Evolutionary conservation across 306 rosid genomes (phyloP), one percentile per base, ranked within the genome.

Genomic region (Quercus rubra): DNA sequence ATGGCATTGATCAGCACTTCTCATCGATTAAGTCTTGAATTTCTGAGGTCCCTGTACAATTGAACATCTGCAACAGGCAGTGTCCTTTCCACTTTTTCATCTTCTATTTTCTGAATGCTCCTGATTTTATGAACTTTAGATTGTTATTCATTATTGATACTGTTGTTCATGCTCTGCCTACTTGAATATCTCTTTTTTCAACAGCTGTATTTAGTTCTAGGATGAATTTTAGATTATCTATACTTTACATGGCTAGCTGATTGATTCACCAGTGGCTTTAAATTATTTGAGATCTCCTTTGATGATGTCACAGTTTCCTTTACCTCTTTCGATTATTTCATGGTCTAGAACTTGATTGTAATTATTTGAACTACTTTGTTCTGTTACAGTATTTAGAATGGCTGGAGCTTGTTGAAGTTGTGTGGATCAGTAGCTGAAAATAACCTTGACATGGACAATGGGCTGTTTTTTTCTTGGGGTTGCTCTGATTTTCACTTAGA

Each of bases 401-500:
- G 10, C 46, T 64, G 46, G n/a, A 64, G 33, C 46, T 64, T 64
- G 21, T 49, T 64, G 46, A 17, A 64, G 20, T n/a, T 17, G 46
- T 35, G 51, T 35, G 52, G 54, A 19, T 68, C 8, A 68, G 23
- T 33, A 13, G 72, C 54, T 18, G 72, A 33, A 35, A 33, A 59
- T 30, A 15, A 14, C 5, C 55, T 55, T 77, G 66, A 46, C 51
- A 61, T 49, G 59, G 71, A 74, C 35, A 3, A 21, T 33, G 77
- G 54, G 62, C 14, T 73, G 51, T 55, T 61, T 46, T 55, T 55
- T 71, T 19, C 49, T 74, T 46, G 67, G 73, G 77, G 84, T 72
- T 81, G 83, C 79, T 64, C 81, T 61, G 67, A 80, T 75, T 19
- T 64, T 46, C 74, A 64, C 11, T 67, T 51, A 21, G 79, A 20